Base-by-base conservation (phyloP, 345 rosid species). In the Draba incana region DNA sequence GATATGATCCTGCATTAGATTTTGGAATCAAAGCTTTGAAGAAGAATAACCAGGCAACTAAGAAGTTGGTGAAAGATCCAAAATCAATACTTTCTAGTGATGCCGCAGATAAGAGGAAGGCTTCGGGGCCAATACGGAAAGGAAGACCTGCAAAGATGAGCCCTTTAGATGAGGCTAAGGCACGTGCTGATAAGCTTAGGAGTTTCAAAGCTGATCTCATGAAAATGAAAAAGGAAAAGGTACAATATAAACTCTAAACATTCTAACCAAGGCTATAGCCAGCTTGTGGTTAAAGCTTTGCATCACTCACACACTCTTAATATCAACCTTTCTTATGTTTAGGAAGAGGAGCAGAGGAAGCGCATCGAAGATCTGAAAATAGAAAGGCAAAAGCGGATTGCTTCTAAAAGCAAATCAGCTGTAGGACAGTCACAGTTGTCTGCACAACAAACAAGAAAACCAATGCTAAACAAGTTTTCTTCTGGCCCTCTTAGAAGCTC, bases 211-310 rank as follows among this genome's bases (percentile, higher is more conserved):
- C 96, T 75, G 99, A 95, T 74, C 88, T 95, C 62, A 90, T 84
- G 90, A 92, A 92, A 79, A 66, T 95, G 78, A 95, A 89, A 83
- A 95, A 89, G 80, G 96, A 92, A 75, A 89, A 86, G 92, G 98
- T 94, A 75, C 38, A 15, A 68, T 16, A 7, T 54, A 1, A 1
- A 11, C 42, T 48, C 4, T 3, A 37, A 63, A 27, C 51, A 38
- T 13, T 38, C 27, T 37, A 50, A 46, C 24, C 60, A 12, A 10
- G 3, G 27, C 15, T 30, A 39, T 50, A 50, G n/a, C 61, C 16
- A 13, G 10, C 28, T 24, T 56, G 28, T 38, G 35, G 53, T 23
- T 48, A 20, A 47, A 57, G 9, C 31, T 49, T 49, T 54, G 43
- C 10, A 65, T 33, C 37, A 33, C 37, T 39, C 52, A 39, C 42